These are phyloP conservation scores for Plantago coronopus DNA, from an alignment of 305 asterid species.

Conservation along the genomic window DNA sequence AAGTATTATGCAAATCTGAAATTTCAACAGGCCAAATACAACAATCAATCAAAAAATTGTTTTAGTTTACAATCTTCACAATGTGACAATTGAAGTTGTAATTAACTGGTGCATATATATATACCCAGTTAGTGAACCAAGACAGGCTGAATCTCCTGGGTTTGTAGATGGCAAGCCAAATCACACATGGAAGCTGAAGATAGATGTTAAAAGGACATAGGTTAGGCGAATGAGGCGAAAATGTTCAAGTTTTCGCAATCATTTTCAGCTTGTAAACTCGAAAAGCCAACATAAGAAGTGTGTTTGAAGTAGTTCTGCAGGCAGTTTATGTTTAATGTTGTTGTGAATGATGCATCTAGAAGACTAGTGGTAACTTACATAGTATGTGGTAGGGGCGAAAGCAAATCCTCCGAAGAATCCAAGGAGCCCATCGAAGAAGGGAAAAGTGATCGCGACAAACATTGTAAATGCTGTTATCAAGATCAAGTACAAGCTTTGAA, in stretches of 20 bases:
- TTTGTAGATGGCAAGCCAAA: constrained; percentile 31
- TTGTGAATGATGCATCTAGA: no score
- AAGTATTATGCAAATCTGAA: constrained; percentile 29
- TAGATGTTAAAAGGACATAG: neutral
- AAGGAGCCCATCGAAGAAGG: constrained; percentile 11
- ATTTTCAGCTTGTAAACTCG: neutral
- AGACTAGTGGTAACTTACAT: neutral
- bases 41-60: neutral
- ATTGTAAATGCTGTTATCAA: constrained; percentile 4
- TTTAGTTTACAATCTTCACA: neutral
- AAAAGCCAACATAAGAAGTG: neutral
- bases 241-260: neutral
- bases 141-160: constrained; percentile 29
- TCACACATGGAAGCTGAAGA: constrained; percentile 32
- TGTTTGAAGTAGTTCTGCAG: neutral
- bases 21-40: neutral
- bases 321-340: neutral
- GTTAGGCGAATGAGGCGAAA: neutral
- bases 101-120: neutral
- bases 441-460: constrained; percentile 12
- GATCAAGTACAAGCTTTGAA: neutral
- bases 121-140: constrained; percentile 36
- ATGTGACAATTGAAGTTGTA: neutral
- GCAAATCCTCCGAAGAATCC: constrained; percentile 15
- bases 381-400: constrained; percentile 17